Evolutionary conservation across 148 eudicot genomes (phyloP).

Genomic region (Selenicereus undatus): DNA sequence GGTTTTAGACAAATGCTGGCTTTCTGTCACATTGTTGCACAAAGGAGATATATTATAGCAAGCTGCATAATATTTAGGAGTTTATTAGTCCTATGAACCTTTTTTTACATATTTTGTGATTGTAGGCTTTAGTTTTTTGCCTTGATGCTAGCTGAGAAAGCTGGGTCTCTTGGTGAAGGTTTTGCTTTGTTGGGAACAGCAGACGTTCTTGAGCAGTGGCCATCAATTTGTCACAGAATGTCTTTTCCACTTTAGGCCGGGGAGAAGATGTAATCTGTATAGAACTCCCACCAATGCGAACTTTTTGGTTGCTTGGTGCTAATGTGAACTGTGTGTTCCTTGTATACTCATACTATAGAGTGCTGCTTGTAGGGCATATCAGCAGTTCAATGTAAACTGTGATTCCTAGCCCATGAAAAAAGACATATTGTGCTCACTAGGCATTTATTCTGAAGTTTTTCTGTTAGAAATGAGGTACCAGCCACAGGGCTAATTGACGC

Average conservation of each 20-base stretch:
- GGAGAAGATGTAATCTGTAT: neutral
- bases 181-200: neutral
- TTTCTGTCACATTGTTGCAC: neutral
- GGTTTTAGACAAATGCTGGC: neutral
- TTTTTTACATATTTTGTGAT: neutral
- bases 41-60: neutral
- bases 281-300: neutral
- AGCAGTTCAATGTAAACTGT: neutral
- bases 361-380: neutral
- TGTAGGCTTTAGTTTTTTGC: neutral
- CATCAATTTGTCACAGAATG: neutral
- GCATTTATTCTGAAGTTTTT: neutral
- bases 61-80: neutral
- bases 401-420: neutral
- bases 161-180: neutral
- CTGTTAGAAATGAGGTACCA: neutral
- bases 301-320: neutral
- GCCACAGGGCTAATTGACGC: neutral
- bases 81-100: neutral
- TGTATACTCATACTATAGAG: neutral
- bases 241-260: neutral
- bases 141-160: neutral
- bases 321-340: neutral
- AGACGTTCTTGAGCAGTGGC: neutral
- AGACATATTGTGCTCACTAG: neutral